A percentile compares a stretch with the other conserved stretches of the same genome.
Evolutionary conservation across 495 filamentous ascomycete genomes (phyloP).

Genomic region (Aspergillus affinis): DNA sequence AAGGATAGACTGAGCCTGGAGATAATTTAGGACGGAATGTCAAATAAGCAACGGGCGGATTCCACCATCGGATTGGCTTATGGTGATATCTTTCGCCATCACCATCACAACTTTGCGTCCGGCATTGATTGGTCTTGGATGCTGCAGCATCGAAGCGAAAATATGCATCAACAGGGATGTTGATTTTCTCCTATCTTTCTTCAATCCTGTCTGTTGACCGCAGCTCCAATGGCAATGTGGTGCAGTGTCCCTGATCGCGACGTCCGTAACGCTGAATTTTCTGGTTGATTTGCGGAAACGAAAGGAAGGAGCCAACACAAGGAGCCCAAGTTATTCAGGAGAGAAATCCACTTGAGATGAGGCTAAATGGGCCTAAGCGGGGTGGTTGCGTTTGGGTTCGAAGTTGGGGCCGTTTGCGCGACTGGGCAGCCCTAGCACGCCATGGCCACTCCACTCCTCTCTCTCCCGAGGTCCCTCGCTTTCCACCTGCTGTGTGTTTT

Average conservation of each 20-base stretch:
- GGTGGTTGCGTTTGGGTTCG: constrained; percentile 2
- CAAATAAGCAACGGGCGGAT: constrained; percentile 4
- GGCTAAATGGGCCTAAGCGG: neutral
- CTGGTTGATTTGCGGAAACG: neutral
- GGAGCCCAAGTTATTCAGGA: neutral
- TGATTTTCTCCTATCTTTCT: neutral
- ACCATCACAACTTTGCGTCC: constrained; percentile 17
- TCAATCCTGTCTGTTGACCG: neutral
- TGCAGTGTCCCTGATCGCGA: neutral
- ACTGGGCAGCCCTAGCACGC: constrained; percentile 19
- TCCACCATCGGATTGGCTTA: constrained; percentile 20
- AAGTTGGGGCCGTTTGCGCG: constrained; percentile 17
- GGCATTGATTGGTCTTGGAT: constrained; percentile 12
- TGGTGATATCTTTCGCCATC: constrained; percentile 21
- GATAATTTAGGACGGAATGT: neutral
- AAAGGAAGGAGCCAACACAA: neutral
- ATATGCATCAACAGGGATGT: neutral
- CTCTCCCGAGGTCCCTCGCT: neutral
- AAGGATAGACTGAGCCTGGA: neutral
- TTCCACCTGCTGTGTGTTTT: neutral
- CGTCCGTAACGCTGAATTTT: neutral
- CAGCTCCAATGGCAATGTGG: neutral
- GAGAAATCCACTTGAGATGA: neutral
- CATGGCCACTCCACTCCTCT: constrained; percentile 17
- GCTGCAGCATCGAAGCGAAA: neutral